A percentile compares a stretch with the other conserved stretches of the same genome.
phyloP scores from a whole-genome alignment of 73 alveolate species.

The Urostyla sp. region DNA sequence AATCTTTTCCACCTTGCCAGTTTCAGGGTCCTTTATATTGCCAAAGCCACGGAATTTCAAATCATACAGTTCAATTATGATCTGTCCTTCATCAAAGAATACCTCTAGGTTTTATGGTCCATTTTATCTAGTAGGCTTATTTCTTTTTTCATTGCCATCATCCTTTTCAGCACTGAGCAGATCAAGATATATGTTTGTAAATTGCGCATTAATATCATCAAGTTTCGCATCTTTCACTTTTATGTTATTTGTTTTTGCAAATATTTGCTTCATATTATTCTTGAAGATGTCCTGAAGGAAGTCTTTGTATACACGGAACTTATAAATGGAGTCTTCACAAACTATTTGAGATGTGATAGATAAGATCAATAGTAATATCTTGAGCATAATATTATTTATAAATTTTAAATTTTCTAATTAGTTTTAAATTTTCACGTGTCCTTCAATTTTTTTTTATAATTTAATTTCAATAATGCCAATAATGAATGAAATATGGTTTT shows the following conservation, averaged over 20 bases:
- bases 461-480: slow-evolving; percentile 23
- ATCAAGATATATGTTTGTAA: not conserved
- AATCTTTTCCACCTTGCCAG: not conserved
- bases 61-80: slow-evolving; percentile 35
- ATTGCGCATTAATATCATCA: not conserved
- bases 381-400: not conserved
- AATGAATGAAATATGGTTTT: slow-evolving; percentile 31
- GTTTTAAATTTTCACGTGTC: too few species aligned
- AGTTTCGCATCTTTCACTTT: slow-evolving; percentile 16
- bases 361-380: not conserved
- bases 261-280: slow-evolving; percentile 3
- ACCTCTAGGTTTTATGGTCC: slow-evolving; percentile 16
- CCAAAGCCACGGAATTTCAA: slow-evolving; percentile 23
- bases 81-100: slow-evolving; percentile 31
- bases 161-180: not conserved
- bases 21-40: slow-evolving; percentile 27
- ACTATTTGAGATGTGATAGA: too few species aligned
- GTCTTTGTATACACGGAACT: slow-evolving; percentile 31
- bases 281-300: slow-evolving; percentile 7
- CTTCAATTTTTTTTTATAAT: too few species aligned
- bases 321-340: slow-evolving; percentile 47
- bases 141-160: slow-evolving; percentile 6
- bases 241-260: not conserved
- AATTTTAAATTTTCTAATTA: not conserved
- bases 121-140: too few species aligned